A percentile compares a stretch with the other conserved stretches of the same genome.
Evolutionary conservation across 2,329 filamentous ascomycete species (phyloP).

Genomic region (Hypoxylon sp.): DNA sequence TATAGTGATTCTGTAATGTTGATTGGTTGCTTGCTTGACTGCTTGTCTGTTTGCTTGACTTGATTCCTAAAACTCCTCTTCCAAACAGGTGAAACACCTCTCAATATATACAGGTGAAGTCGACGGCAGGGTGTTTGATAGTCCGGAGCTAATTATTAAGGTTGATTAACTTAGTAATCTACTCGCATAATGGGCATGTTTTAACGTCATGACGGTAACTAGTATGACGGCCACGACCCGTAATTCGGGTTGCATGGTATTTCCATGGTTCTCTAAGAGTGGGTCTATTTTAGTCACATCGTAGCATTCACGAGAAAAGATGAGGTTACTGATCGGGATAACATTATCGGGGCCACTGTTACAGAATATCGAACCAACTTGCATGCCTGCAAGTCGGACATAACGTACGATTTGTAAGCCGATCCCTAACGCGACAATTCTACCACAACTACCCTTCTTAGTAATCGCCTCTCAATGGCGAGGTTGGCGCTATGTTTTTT

Average conservation of each 20-base stretch:
- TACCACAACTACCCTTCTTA: not conserved
- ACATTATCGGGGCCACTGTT: not conserved
- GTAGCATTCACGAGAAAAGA: not conserved
- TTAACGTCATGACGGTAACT: constrained; percentile 15
- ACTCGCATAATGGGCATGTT: constrained; percentile 2
- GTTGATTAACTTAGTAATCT: not conserved
- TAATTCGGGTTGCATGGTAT: constrained; percentile 2
- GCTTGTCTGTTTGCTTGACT: not conserved
- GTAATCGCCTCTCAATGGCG: not conserved
- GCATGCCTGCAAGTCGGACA: not conserved
- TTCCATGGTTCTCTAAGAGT: not conserved
- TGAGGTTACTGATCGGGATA: constrained; percentile 1
- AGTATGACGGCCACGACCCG: constrained; percentile 15
- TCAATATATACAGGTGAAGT: constrained; percentile 6
- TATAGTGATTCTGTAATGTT: not conserved
- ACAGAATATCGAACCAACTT: not conserved
- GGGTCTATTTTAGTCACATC: constrained; percentile 11
- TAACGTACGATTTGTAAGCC: constrained; percentile 5
- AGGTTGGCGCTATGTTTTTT: not conserved
- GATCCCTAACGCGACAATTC: not conserved
- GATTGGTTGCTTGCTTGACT: not conserved
- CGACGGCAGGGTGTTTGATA: not conserved
- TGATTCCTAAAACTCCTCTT: not conserved
- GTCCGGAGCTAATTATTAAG: constrained; percentile 3
- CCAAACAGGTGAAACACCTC: not conserved